Evolutionary conservation across 2,329 filamentous ascomycete species (phyloP), one percentile per base, ranked within the genome.

Genomic region (Verticillium nonalfalfae): DNA sequence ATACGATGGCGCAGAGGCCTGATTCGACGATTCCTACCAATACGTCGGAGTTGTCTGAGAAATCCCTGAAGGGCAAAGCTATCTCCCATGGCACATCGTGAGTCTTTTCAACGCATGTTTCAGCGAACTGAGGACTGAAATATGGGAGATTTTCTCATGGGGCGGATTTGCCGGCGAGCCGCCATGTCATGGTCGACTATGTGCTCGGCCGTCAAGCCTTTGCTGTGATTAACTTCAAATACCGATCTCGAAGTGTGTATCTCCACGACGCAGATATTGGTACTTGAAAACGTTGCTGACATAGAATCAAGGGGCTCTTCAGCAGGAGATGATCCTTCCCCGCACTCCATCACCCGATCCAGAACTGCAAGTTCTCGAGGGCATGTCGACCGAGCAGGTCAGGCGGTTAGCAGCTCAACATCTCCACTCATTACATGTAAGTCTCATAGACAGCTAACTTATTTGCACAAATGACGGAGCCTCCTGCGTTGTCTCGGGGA

Each of bases 201-300:
- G 64, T 63, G 1, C 6, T 66, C 26, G 63, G 38, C 56, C 13
- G 60, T 58, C 10, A 52, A 7, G 58, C 63, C 3, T 40, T 64
- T 15, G 62, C 60, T 21, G 39, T 57, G 26, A 69, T 68, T 57
- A 64, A 33, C 38, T 71, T 71, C 62, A 67, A 67, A 33, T 72
- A 71, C 45, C 63, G 68, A 13, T 68, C 65, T 21, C 59, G 60
- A 35, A 62, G 68, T 68, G 61, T 18, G 64, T 2, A 36, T 55
- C 36, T 39, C 7, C 33, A 33, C 55, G 6, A 3, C 26, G 15
- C 6, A 13, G 7, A 61, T 34, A 39, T 31, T 14, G n/a, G 34
- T 13, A 21, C n/a, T 6, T 5, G 11, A 40, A 18, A 18, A 4
- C 55, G 59, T 14, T 59, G 56, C 15, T 56, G 33, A 31, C 33